Evolutionary conservation across 2,329 filamentous ascomycete genomes (phyloP).

Genomic region (Ophiostoma sp.): DNA sequence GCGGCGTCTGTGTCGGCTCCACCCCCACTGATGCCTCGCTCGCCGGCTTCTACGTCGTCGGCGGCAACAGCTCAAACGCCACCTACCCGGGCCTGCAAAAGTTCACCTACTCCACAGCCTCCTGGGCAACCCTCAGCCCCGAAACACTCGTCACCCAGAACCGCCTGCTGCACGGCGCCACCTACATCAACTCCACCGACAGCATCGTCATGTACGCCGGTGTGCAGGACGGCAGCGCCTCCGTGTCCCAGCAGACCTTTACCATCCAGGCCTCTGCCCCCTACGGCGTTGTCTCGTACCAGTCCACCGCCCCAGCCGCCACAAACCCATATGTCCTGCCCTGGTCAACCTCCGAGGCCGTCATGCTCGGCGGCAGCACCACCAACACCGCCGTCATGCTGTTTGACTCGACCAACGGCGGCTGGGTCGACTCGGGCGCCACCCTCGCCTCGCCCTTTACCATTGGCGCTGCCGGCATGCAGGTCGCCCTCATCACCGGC

Average conservation of each 20-base stretch:
- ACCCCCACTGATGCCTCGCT: constrained; percentile 53
- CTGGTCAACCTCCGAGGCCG: constrained; percentile 66
- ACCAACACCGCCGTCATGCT: constrained; percentile 65
- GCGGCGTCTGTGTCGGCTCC: constrained; percentile 70
- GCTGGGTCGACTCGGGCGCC: constrained; percentile 66
- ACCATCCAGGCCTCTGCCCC: constrained; percentile 62
- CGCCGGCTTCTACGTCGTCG: constrained; percentile 72
- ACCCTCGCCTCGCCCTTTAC: constrained; percentile 57
- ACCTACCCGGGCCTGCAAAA: constrained; percentile 72
- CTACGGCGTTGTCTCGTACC: constrained; percentile 54
- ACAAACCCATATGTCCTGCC: constrained; percentile 65
- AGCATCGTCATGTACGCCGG: constrained; percentile 79
- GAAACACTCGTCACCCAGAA: constrained; percentile 55
- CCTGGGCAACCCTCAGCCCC: constrained; percentile 47
- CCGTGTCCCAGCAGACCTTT: constrained; percentile 68
- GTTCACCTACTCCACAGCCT: constrained; percentile 49
- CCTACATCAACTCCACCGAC: constrained; percentile 65
- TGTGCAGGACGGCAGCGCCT: constrained; percentile 53
- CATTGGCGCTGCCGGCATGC: constrained; percentile 51
- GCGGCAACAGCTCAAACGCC: constrained; percentile 55
- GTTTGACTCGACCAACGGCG: constrained; percentile 54
- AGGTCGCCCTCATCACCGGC: constrained; percentile 62
- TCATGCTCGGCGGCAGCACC: constrained; percentile 67
- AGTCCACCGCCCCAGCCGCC: constrained; percentile 56
- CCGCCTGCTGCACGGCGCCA: constrained; percentile 67